Percentiles rank a stretch among this genome's conserved stretches.
Conservation (phyloP, 345 rosid genomes). For the Geranium brycei region DNA sequence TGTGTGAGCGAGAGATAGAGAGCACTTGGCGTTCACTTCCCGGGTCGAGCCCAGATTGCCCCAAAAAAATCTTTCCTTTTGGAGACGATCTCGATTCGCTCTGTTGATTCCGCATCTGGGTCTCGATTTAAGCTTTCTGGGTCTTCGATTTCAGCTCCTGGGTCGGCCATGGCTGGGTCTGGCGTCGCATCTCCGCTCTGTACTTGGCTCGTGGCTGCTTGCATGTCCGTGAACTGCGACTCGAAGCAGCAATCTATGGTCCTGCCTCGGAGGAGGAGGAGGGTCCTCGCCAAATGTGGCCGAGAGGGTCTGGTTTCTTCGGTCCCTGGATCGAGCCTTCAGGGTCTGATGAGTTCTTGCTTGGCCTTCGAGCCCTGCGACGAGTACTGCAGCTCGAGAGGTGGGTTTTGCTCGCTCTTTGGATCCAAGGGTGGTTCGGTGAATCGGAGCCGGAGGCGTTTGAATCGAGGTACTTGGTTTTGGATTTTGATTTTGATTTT, state of each 20-base stretch:
- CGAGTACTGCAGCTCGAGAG: slow-evolving; percentile 23
- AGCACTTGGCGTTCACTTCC: slow-evolving; percentile 14
- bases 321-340: too few species aligned
- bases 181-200: slow-evolving; percentile 28
- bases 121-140: neutral
- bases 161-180: slow-evolving; percentile 3
- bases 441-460: slow-evolving; percentile 12
- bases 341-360: slow-evolving; percentile 20
- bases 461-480: slow-evolving; percentile 7
- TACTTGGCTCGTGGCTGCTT: slow-evolving; percentile 32
- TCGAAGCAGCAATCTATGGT: slow-evolving; percentile 11
- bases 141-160: neutral
- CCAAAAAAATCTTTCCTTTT: neutral
- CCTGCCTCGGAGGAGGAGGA: slow-evolving; percentile 11
- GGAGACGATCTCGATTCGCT: neutral
- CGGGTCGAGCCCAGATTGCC: slow-evolving; percentile 7
- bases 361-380: slow-evolving; percentile 31
- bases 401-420: slow-evolving; percentile 12
- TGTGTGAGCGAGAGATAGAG: neutral
- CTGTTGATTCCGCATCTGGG: neutral
- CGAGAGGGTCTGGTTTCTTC: neutral
- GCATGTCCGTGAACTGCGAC: slow-evolving; percentile 29
- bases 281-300: slow-evolving; percentile 14
- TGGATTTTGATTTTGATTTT: neutral
- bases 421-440: slow-evolving; percentile 8